Conservation (phyloP, 306 rosid genomes). For the Luffa acutangula region DNA sequence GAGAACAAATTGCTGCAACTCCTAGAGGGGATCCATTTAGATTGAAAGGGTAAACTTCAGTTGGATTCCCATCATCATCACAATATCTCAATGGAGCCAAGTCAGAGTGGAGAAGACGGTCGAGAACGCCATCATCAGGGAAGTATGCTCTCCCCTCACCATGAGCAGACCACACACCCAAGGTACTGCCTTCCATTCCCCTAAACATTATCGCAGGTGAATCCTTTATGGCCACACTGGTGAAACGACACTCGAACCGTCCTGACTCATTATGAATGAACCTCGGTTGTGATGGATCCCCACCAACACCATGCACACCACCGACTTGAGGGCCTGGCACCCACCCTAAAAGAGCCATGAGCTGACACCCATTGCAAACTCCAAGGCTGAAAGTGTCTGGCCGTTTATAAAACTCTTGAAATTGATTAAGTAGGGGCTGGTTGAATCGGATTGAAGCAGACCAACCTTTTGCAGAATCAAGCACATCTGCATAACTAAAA, state of each 20-base stretch:
- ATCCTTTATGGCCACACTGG: constrained; percentile 64
- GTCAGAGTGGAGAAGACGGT: constrained; percentile 61
- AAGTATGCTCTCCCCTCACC: constrained; percentile 89
- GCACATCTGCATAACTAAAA: constrained; percentile 90
- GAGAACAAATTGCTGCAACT: constrained; percentile 82
- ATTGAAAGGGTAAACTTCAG: constrained; percentile 79
- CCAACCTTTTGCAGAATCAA: constrained; percentile 95
- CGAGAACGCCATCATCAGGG: constrained; percentile 66
- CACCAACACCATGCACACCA: constrained; percentile 71
- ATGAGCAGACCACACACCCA: constrained; percentile 89
- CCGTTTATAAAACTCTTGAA: constrained; percentile 75
- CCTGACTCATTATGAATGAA: constrained; percentile 87
- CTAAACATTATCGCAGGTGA: constrained; percentile 76
- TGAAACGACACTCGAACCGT: constrained; percentile 83
- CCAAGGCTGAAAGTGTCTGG: constrained; percentile 86
- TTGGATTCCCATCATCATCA: constrained; percentile 71
- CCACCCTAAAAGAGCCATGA: constrained; percentile 93
- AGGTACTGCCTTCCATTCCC: constrained; percentile 75
- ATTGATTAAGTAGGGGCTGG: constrained; percentile 53
- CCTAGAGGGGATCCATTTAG: constrained; percentile 83
- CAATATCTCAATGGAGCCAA: constrained; percentile 78
- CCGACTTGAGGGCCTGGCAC: constrained; percentile 86
- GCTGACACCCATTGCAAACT: constrained; percentile 93
- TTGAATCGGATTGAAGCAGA: constrained; percentile 72
- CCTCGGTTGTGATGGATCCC: constrained; percentile 81